Conservation (phyloP, 768 basidiomycete species). For the Lactarius deliciosus region DNA sequence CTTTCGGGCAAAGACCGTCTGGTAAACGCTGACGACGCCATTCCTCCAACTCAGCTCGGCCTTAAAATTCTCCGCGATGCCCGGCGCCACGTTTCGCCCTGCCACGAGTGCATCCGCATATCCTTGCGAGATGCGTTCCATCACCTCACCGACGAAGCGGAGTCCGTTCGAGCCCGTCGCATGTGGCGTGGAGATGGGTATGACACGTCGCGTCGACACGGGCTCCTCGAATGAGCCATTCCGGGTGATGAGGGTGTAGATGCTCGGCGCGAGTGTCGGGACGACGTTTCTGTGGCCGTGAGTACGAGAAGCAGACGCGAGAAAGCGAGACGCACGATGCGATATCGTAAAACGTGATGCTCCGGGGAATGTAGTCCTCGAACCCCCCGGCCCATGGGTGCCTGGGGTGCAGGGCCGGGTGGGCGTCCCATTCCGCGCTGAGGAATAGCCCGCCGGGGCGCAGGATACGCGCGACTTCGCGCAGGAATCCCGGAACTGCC, state of each 20-base stretch:
- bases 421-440: constrained; percentile 58
- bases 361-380: constrained; percentile 15
- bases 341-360: constrained; percentile 16
- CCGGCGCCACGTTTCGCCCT: constrained; percentile 3
- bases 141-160: constrained; percentile 14
- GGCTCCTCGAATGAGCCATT: constrained; percentile 17
- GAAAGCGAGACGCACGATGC: constrained; percentile 12
- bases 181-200: constrained; percentile 23
- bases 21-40: constrained; percentile 21
- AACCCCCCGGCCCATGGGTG: constrained; percentile 15
- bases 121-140: constrained; percentile 7
- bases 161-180: not conserved
- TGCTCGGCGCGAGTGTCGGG: constrained; percentile 17
- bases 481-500: constrained; percentile 52
- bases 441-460: constrained; percentile 71
- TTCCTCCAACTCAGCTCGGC: constrained; percentile 8
- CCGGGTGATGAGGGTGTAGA: constrained; percentile 14
- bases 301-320: not conserved
- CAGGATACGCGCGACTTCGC: constrained; percentile 62
- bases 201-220: constrained; percentile 20
- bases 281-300: constrained; percentile 6
- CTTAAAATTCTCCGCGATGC: constrained; percentile 20
- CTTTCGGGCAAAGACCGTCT: constrained; percentile 27
- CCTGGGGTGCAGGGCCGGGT: constrained; percentile 34
- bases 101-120: constrained; percentile 21